A percentile compares a stretch with the other conserved stretches of the same genome.
phyloP scores from a whole-genome alignment of 148 eudicot species.

The Selenicereus undatus region DNA sequence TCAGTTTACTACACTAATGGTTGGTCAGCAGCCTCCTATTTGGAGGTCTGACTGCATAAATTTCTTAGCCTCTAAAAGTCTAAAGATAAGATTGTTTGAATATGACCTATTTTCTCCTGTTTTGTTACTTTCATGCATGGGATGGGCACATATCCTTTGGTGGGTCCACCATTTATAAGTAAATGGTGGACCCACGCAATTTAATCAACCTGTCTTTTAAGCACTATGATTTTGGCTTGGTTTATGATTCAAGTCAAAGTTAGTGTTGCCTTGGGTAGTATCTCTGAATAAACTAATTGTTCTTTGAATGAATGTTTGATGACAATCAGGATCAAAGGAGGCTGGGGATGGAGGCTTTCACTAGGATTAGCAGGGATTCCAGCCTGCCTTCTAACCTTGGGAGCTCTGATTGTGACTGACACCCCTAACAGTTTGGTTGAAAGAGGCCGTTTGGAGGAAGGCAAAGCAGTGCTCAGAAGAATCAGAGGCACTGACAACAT shows the following conservation, averaged over 20 bases:
- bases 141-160: not conserved
- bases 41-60: not conserved
- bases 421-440: slow-evolving; percentile 92
- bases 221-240: no score
- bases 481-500: slow-evolving; percentile 86
- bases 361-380: slow-evolving; percentile 84
- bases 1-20: not conserved
- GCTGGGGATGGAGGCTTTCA: slow-evolving; percentile 94
- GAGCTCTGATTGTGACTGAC: slow-evolving; percentile 65
- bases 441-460: slow-evolving; percentile 76
- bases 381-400: slow-evolving; percentile 61
- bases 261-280: no score
- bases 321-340: slow-evolving; percentile 60
- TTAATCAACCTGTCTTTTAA: no score
- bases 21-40: slow-evolving; percentile 4
- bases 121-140: not conserved
- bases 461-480: slow-evolving; percentile 58
- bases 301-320: not conserved
- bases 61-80: not conserved
- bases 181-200: no score
- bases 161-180: not conserved
- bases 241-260: no score
- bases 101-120: not conserved
- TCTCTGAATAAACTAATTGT: no score
- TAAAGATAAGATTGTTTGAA: slow-evolving; percentile 3